Evolutionary conservation across 352 stramenopile genomes (phyloP), one percentile per base, ranked within the genome.

Genomic region (Phytophthora macrochlamydospora): DNA sequence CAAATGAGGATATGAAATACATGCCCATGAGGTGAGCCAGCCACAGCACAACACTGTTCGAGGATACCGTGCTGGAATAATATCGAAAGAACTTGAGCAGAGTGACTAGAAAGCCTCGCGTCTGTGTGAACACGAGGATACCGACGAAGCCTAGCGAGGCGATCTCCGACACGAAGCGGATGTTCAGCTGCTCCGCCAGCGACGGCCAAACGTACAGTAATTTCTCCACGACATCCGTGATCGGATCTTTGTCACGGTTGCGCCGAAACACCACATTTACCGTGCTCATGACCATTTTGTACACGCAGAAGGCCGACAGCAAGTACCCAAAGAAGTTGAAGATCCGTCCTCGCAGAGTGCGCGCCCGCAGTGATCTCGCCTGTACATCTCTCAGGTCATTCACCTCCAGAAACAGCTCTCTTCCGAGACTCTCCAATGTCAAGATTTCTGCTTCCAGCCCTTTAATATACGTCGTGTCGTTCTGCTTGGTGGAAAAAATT

Each of bases 1-100:
- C 85, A 49, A 95, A 95, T 2, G 87, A 92, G 32, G 87, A 95
- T 35, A 95, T 81, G 62, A 95, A 95, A 69, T 95, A 95, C 85
- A 92, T 95, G 12, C 87, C 87, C 87, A 92, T 95, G 43, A 95
- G 75, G 38, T 95, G 83, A 13, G 87, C 87, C 31, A 95, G 72
- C 81, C 78, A 93, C 2, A 95, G 75, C 40, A 92, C 87, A 62
- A 93, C 83, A 52, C 85, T 92, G 59, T 93, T 93, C 37, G 84
- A 92, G 3, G 85, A 93, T 18, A 92, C 85, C 45, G 83, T 93
- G 65, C 79, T 92, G 5, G 87, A 95, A 67, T 88, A 95, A 0
- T 79, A 74, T 37, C 85, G 85, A 62, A 95, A 95, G 40, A 92
- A 83, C 67, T 94, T 91, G 43, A 91, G 65, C 43, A 91, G 65